These are phyloP conservation scores for Monosporascus sp. DNA, from an alignment of 2,329 filamentous ascomycete species.

Conservation along the genomic window DNA sequence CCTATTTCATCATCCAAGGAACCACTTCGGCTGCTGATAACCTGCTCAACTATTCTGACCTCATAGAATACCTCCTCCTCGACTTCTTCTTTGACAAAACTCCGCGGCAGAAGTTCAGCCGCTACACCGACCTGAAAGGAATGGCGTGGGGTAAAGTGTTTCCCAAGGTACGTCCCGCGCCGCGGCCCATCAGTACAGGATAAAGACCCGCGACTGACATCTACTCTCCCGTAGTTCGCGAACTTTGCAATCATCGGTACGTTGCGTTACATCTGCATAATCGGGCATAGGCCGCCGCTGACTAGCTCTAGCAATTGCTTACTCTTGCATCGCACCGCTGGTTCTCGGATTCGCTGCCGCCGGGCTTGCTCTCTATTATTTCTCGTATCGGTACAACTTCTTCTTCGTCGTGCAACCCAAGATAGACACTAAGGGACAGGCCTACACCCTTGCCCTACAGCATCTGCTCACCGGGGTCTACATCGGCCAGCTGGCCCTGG, in stretches of 20 bases:
- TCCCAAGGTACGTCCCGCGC: conserved; percentile 44
- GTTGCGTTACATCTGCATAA: neutral
- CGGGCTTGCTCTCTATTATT: conserved; percentile 65
- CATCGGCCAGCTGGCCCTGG: conserved; percentile 60
- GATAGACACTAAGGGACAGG: conserved; percentile 68
- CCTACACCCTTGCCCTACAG: conserved; percentile 66
- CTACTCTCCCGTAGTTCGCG: conserved; percentile 15
- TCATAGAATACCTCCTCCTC: conserved; percentile 57
- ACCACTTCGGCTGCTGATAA: conserved; percentile 61
- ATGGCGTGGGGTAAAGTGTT: conserved; percentile 67
- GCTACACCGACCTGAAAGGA: conserved; percentile 55
- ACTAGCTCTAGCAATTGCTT: conserved; percentile 48
- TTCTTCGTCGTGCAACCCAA: conserved; percentile 64
- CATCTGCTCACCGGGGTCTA: conserved; percentile 69
- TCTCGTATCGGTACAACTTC: conserved; percentile 71
- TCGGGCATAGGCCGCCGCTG: neutral
- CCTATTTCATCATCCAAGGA: conserved; percentile 72
- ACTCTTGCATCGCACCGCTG: conserved; percentile 68
- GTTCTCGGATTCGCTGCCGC: conserved; percentile 66
- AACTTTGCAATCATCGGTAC: conserved; percentile 28
- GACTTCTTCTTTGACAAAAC: conserved; percentile 64
- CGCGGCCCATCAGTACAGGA: conserved; percentile 49
- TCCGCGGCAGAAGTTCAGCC: conserved; percentile 63
- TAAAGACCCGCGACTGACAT: conserved; percentile 2
- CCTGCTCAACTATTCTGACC: conserved; percentile 55